phyloP scores from a whole-genome alignment of 2,329 filamentous ascomycete species.

The Fusarium sp. region DNA sequence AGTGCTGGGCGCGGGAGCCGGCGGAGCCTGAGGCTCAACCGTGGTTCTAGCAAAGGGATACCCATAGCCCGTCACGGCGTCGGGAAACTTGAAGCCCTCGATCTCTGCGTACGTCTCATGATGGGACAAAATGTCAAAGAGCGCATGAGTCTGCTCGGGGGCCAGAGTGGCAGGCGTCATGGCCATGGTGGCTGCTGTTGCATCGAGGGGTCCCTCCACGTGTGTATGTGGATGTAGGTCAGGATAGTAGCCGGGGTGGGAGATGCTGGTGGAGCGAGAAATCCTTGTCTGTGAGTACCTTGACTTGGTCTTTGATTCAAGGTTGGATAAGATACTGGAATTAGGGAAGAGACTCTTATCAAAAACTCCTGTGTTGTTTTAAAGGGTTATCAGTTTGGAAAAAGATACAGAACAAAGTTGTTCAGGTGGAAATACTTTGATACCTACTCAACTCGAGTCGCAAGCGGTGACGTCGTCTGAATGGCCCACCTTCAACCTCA shows the following conservation, averaged over 20 bases:
- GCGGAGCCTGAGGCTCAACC: slow-evolving; percentile 23
- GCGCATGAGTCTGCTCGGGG: slow-evolving; percentile 60
- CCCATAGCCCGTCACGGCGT: slow-evolving; percentile 75
- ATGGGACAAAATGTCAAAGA: slow-evolving; percentile 71
- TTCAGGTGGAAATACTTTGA: not conserved
- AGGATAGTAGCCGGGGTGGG: not conserved
- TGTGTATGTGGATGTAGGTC: not conserved
- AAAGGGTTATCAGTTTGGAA: not conserved
- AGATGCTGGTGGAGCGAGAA: not conserved
- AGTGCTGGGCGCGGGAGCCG: slow-evolving; percentile 13
- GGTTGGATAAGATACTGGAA: not conserved
- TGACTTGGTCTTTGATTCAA: not conserved
- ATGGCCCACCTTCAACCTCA: not conserved
- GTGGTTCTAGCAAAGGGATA: slow-evolving; percentile 68
- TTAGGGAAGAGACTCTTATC: not conserved
- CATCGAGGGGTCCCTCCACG: slow-evolving; percentile 12
- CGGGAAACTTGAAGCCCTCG: slow-evolving; percentile 74
- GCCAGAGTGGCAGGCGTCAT: slow-evolving; percentile 45
- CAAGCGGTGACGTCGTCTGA: slow-evolving; percentile 30
- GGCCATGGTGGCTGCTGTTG: slow-evolving; percentile 37
- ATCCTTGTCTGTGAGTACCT: not conserved
- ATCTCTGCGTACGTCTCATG: slow-evolving; percentile 75
- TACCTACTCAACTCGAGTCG: not conserved
- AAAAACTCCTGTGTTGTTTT: not conserved
- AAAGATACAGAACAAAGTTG: not conserved